Evolutionary conservation across 495 filamentous ascomycete genomes (phyloP).

Genomic region (Hypoxylon fuscum): DNA sequence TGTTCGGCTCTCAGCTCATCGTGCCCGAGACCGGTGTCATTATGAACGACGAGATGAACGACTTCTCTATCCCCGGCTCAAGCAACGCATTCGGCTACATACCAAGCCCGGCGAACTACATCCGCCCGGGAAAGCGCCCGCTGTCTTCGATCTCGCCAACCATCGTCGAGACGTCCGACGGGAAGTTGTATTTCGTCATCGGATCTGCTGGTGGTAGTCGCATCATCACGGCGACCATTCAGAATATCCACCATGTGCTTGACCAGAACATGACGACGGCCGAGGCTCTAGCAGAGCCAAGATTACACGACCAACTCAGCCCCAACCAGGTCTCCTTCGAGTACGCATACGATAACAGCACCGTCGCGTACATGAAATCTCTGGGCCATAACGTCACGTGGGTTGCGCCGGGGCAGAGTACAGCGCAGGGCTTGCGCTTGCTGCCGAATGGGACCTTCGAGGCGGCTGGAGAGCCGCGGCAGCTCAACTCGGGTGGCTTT

Average conservation of each 20-base stretch:
- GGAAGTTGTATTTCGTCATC: slow-evolving; percentile 71
- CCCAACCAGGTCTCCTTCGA: slow-evolving; percentile 78
- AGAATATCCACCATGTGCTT: slow-evolving; percentile 77
- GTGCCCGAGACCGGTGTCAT: slow-evolving; percentile 81
- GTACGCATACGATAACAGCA: slow-evolving; percentile 71
- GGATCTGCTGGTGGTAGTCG: slow-evolving; percentile 87
- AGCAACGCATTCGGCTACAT: slow-evolving; percentile 84
- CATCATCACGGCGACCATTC: slow-evolving; percentile 85
- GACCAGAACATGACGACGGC: slow-evolving; percentile 67
- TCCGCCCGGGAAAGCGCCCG: slow-evolving; percentile 82
- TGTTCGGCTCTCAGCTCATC: slow-evolving; percentile 77
- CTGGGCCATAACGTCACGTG: slow-evolving; percentile 80
- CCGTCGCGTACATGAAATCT: slow-evolving; percentile 68
- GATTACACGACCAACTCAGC: slow-evolving; percentile 85
- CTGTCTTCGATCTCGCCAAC: slow-evolving; percentile 80
- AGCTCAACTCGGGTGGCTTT: slow-evolving; percentile 75
- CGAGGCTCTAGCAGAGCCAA: slow-evolving; percentile 70
- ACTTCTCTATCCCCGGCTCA: slow-evolving; percentile 80
- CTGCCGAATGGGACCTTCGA: slow-evolving; percentile 72
- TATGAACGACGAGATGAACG: slow-evolving; percentile 96
- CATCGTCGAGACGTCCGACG: slow-evolving; percentile 75
- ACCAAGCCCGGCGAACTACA: slow-evolving; percentile 81
- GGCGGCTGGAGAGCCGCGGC: slow-evolving; percentile 74
- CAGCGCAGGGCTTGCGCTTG: slow-evolving; percentile 75
- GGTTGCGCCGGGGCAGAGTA: slow-evolving; percentile 68